Evolutionary conservation across 2,329 filamentous ascomycete species (phyloP), one percentile per base, ranked within the genome.

Genomic region (Penicillium oxalicum): DNA sequence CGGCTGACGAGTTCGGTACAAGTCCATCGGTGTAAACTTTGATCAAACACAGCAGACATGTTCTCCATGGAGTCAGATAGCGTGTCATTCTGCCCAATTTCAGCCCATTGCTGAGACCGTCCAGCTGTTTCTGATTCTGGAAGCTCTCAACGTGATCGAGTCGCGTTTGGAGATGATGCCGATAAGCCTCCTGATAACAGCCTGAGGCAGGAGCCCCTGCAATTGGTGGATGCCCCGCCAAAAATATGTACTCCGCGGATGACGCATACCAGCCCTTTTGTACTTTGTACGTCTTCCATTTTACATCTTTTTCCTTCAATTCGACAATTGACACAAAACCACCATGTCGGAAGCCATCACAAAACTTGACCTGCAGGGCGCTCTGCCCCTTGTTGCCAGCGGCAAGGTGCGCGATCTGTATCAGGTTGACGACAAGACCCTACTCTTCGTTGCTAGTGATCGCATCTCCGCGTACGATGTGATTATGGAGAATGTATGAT

Each of bases 401-500:
- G 82, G 82, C 55, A 94, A 94, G 73, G 89, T 94, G 26, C 82
- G 88, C 62, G 87, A 94, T 63, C 78, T 94, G 34, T 95, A 88
- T 69, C 77, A 80, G 52, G 74, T 94, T 46, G 81, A 88, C 65
- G 74, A 81, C 36, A 72, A 79, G 48, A 86, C 81, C 2, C 80
- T 95, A 4, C 83, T 95, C 48, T 91, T 95, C 65, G 83, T 91
- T 47, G 86, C 88, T 25, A 87, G 88, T 11, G 91, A 96, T 73
- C 86, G 93, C 58, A 93, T 96, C 68, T 95, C 89, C 25, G 93
- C 93, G 48, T 97, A 91, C 76, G 91, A 97, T 78, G 89, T 94
- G 60, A 82, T 95, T 60, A 83, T 95, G 77, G 74, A 80, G 61
- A 96, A 93, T 71, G 83, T 84, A 67, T 63, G 70, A 38, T 61